Percentiles rank a stretch among this genome's conserved stretches.
phyloP scores from a whole-genome alignment of 2,329 filamentous ascomycete genomes.

The Blumeriella jaapii region DNA sequence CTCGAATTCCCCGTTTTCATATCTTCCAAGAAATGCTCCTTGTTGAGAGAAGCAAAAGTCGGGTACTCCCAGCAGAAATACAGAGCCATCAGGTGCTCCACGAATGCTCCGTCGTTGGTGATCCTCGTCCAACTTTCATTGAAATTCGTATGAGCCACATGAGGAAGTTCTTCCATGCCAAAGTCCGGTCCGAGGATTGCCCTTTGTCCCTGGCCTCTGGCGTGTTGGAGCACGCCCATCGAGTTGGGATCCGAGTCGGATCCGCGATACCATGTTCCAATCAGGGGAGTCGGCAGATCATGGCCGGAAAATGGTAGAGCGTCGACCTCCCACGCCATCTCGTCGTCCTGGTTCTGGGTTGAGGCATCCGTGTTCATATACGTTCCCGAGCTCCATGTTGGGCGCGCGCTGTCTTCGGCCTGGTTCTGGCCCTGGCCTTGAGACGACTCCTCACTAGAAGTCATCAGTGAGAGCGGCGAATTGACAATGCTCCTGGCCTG shows the following conservation, averaged over 20 bases:
- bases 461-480: slow-evolving; percentile 33
- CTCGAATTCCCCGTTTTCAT: slow-evolving; percentile 14
- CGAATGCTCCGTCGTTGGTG: slow-evolving; percentile 44
- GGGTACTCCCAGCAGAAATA: slow-evolving; percentile 72
- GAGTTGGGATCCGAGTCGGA: slow-evolving; percentile 6
- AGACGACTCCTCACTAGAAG: slow-evolving; percentile 38
- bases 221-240: slow-evolving; percentile 12
- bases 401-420: slow-evolving; percentile 6
- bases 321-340: slow-evolving; percentile 25
- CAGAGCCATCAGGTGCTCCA: slow-evolving; percentile 51
- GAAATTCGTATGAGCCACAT: slow-evolving; percentile 59
- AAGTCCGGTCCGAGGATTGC: slow-evolving; percentile 46
- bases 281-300: slow-evolving; percentile 32
- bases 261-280: slow-evolving; percentile 27
- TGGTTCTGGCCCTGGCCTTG: slow-evolving; percentile 22
- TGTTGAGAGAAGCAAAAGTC: slow-evolving; percentile 60
- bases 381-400: slow-evolving; percentile 6
- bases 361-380: not conserved
- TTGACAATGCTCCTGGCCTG: slow-evolving; percentile 34
- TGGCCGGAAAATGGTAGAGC: slow-evolving; percentile 28
- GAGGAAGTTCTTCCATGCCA: slow-evolving; percentile 48
- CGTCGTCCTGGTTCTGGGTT: slow-evolving; percentile 11
- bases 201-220: slow-evolving; percentile 38
- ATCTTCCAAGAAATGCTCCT: slow-evolving; percentile 24
- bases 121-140: slow-evolving; percentile 54